A percentile compares a stretch with the other conserved stretches of the same genome.
Evolutionary conservation across 2,329 filamentous ascomycete species (phyloP).

Genomic region (Raffaelea deltoideospora): DNA sequence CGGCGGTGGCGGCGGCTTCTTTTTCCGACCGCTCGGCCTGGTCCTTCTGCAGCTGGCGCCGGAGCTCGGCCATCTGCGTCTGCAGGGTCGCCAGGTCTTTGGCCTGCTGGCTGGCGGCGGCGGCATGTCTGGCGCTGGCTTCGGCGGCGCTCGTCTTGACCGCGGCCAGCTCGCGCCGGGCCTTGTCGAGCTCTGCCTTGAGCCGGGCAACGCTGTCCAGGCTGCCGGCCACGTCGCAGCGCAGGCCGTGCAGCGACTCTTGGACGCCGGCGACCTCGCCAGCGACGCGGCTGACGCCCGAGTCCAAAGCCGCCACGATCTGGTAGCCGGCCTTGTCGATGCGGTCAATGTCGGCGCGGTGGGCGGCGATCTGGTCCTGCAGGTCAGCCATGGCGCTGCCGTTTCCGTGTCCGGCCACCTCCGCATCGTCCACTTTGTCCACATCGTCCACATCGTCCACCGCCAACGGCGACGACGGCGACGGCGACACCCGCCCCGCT

Average conservation of each 20-base stretch:
- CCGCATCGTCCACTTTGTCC: too few species aligned
- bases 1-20: too few species aligned
- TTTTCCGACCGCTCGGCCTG: slow-evolving; percentile 10
- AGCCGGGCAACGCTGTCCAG: slow-evolving; percentile 15
- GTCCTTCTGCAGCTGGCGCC: slow-evolving; percentile 13
- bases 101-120: slow-evolving; percentile 13
- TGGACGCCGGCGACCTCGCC: slow-evolving; percentile 18
- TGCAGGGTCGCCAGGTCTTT: slow-evolving; percentile 18
- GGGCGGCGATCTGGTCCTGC: slow-evolving; percentile 18
- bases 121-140: slow-evolving; percentile 2
- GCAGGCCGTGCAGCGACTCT: slow-evolving; percentile 14
- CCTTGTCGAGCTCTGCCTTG: slow-evolving; percentile 11
- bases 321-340: slow-evolving; percentile 22
- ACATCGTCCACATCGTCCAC: slow-evolving; percentile 5
- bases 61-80: slow-evolving; percentile 18
- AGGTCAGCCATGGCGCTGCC: slow-evolving; percentile 12
- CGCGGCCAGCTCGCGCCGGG: neutral
- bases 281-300: slow-evolving; percentile 19
- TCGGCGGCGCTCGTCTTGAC: neutral
- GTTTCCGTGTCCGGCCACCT: too few species aligned
- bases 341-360: slow-evolving; percentile 19
- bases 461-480: slow-evolving; percentile 1
- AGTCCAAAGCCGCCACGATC: slow-evolving; percentile 21
- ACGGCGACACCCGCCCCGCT: neutral
- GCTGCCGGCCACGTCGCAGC: slow-evolving; percentile 10